Percentiles rank a stretch among this genome's conserved stretches.
Conservation (phyloP, 2,329 filamentous ascomycete genomes). For the Fusarium domesticum region DNA sequence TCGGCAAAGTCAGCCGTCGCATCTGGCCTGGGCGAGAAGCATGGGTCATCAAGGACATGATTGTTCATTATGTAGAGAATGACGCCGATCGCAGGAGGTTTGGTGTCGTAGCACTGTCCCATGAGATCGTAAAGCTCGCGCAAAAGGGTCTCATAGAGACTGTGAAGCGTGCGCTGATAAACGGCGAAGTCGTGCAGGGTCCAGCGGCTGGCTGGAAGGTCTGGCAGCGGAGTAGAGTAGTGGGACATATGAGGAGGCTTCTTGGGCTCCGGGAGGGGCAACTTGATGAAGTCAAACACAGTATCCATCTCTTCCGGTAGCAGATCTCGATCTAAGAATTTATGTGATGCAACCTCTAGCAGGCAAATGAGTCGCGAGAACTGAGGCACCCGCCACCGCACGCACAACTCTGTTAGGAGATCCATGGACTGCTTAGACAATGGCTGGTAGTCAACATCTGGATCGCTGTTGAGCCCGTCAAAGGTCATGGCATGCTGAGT, state of each 20-base stretch:
- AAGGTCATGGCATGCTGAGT: slow-evolving; percentile 71
- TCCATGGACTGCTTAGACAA: slow-evolving; percentile 79
- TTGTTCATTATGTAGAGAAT: slow-evolving; percentile 78
- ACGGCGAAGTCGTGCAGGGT: slow-evolving; percentile 64
- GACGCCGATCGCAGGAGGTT: slow-evolving; percentile 74
- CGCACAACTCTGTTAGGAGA: slow-evolving; percentile 77
- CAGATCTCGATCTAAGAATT: slow-evolving; percentile 81
- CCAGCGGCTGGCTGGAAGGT: slow-evolving; percentile 62
- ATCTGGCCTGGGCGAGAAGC: slow-evolving; percentile 68
- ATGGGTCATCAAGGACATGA: slow-evolving; percentile 75
- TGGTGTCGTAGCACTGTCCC: slow-evolving; percentile 84
- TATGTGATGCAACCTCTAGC: slow-evolving; percentile 79
- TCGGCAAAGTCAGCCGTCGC: slow-evolving; percentile 70
- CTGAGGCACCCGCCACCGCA: slow-evolving; percentile 85
- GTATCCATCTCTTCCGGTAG: slow-evolving; percentile 77
- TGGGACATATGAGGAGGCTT: slow-evolving; percentile 56
- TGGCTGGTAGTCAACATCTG: slow-evolving; percentile 47
- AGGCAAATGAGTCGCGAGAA: slow-evolving; percentile 77
- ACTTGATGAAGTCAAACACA: slow-evolving; percentile 79
- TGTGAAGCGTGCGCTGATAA: slow-evolving; percentile 72
- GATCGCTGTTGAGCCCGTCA: slow-evolving; percentile 56
- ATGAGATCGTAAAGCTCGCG: slow-evolving; percentile 86
- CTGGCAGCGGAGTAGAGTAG: slow-evolving; percentile 49
- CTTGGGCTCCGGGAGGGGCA: slow-evolving; percentile 63
- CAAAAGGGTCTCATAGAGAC: slow-evolving; percentile 76